phyloP scores from a whole-genome alignment of 108 stramenopile genomes.

The Licmophora abbreviata region DNA sequence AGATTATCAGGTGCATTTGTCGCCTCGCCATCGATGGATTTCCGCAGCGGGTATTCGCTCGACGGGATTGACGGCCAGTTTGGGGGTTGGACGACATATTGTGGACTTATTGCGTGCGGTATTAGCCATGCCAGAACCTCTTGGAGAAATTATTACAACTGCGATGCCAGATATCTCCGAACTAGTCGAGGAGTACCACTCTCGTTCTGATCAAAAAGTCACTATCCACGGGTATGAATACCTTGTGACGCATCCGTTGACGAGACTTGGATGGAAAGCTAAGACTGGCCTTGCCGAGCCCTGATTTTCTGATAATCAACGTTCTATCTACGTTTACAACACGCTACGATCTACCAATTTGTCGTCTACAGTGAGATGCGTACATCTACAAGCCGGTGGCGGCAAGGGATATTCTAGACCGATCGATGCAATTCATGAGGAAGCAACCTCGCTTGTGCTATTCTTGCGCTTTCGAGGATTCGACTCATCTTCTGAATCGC shows the following conservation, averaged over 20 bases:
- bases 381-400: too few species aligned
- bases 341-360: too few species aligned
- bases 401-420: too few species aligned
- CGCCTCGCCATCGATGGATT: constrained; percentile 33
- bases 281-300: constrained; percentile 16
- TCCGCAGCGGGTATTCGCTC: constrained; percentile 72
- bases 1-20: constrained; percentile 65
- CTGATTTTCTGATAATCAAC: too few species aligned
- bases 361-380: too few species aligned
- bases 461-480: not conserved
- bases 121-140: constrained; percentile 5
- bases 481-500: not conserved
- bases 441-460: too few species aligned
- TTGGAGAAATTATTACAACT: constrained; percentile 18
- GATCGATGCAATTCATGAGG: too few species aligned
- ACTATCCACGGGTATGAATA: constrained; percentile 34
- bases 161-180: constrained; percentile 39
- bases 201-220: constrained; percentile 34
- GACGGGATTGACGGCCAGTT: constrained; percentile 71
- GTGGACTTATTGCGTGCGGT: constrained; percentile 27
- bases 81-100: constrained; percentile 68
- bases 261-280: constrained; percentile 44
- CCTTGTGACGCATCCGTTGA: constrained; percentile 69
- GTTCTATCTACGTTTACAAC: too few species aligned
- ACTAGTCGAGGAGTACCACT: constrained; percentile 43